Base-by-base conservation (phyloP, 192 early-diverging fungal species). In the Coemansia sp. region DNA sequence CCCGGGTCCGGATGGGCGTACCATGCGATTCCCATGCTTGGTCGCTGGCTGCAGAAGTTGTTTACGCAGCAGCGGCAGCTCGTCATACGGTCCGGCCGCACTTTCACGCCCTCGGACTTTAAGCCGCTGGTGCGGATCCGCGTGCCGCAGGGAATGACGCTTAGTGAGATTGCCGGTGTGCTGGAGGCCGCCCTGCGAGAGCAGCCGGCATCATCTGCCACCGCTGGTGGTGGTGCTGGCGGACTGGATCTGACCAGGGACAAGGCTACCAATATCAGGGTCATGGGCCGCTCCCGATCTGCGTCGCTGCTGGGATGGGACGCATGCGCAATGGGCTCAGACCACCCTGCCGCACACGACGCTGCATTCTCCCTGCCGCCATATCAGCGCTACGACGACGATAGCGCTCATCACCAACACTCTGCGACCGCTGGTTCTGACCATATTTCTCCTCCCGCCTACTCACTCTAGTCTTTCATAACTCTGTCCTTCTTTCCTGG, bases 261-360 rank as follows among this genome's bases (percentile, higher is more conserved):
- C 55, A 81, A 81, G 67, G 71, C 56, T 10, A 45, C 76, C 11
- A 81, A 81, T 51, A 76, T 81, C 12, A 62, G 63, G 11, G 62
- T 81, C 39, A 76, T 81, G 55, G 78, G 73, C 10, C 47, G 78
- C 15, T 76, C 71, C 11, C 55, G 78, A 8, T 68, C 78, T 8
- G 56, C 69, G 7, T 60, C 47, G 16, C 45, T 71, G 47, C 36
- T 73, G 45, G 71, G 54, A 19, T n/a, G 37, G 21, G 57, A 41
- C n/a, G 46, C 46, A n/a, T 59, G 37, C 16, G 47, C 43, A 6
- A 9, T 36, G 41, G 39, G 42, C 47, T 11, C 51, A 11, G 37
- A 61, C 40, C 47, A 40, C 13, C 37, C 41, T 18, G 59, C 61
- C 18, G 63, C 54, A 8, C 47, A 66, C 26, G 19, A 52, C 1